Percentiles rank a stretch among this genome's conserved stretches.
These are phyloP conservation scores for Lunularia cruciata DNA, from an alignment of 225 moss, liverwort and hornwort species.

Conservation along the genomic window DNA sequence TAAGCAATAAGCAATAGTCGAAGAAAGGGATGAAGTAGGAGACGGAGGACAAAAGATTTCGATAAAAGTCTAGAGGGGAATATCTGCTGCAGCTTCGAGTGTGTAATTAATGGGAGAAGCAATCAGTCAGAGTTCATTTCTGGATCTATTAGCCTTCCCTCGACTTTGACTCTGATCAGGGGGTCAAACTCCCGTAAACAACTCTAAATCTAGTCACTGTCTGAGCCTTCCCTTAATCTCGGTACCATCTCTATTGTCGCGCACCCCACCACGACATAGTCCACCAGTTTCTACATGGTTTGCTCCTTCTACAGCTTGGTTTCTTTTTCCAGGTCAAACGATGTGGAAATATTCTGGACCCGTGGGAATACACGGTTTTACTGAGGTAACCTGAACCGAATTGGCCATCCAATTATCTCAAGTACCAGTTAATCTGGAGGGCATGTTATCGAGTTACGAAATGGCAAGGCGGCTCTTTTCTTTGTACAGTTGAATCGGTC, in stretches of 20 bases:
- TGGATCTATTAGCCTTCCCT: neutral
- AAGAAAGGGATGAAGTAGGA: too few relatives aligned
- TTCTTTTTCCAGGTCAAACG: neutral
- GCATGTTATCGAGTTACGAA: too few relatives aligned
- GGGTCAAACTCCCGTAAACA: constrained; percentile 6
- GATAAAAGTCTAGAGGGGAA: neutral
- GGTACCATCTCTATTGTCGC: neutral
- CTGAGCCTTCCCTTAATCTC: neutral
- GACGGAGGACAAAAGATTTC: neutral
- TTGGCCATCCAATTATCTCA: too few relatives aligned
- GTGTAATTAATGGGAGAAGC: neutral
- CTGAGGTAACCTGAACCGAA: too few relatives aligned
- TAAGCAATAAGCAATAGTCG: too few relatives aligned
- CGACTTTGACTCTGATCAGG: neutral
- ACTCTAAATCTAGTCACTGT: neutral
- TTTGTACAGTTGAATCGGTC: too few relatives aligned
- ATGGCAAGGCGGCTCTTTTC: too few relatives aligned
- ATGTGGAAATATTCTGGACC: neutral
- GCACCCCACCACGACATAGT: neutral
- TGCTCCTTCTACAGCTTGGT: neutral
- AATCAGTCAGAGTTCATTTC: neutral
- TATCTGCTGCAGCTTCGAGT: neutral
- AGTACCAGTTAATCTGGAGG: too few relatives aligned
- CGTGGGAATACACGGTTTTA: neutral
- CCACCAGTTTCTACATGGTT: neutral